phyloP scores from a whole-genome alignment of 345 rosid genomes.

The Geranium rotundifolium region DNA sequence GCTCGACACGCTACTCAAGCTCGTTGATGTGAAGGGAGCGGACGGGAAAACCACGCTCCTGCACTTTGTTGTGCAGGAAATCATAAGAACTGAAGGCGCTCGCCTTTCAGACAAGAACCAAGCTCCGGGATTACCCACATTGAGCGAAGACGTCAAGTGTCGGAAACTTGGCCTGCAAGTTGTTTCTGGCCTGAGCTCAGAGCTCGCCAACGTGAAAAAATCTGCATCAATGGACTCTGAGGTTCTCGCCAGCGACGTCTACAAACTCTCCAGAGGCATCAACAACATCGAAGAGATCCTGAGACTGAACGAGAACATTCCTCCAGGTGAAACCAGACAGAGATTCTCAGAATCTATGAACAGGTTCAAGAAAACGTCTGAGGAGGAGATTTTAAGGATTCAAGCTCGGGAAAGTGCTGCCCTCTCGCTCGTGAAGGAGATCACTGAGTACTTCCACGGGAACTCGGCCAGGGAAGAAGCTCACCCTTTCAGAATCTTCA shows the following conservation, averaged over 20 bases:
- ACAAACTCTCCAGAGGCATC: constrained; percentile 68
- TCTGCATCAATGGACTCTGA: constrained; percentile 98
- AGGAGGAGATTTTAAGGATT: constrained; percentile 75
- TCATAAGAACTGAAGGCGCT: constrained; percentile 82
- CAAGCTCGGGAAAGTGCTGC: constrained; percentile 90
- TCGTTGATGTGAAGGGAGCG: constrained; percentile 85
- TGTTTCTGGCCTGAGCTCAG: constrained; percentile 72
- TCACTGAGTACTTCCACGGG: constrained; percentile 97
- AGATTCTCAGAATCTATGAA: constrained; percentile 69
- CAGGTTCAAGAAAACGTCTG: constrained; percentile 49
- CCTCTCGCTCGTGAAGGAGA: constrained; percentile 78
- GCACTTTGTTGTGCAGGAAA: constrained; percentile 97
- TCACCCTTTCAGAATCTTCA: constrained; percentile 91
- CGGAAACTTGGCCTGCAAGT: constrained; percentile 87
- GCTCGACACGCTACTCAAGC: constrained; percentile 96
- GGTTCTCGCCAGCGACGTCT: constrained; percentile 63
- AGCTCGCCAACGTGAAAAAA: constrained; percentile 77
- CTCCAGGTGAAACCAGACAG: constrained; percentile 26
- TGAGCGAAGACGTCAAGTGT: constrained; percentile 60
- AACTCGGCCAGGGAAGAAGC: constrained; percentile 99
- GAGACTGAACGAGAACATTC: constrained; percentile 27
- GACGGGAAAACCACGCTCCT: constrained; percentile 94
- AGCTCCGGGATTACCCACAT: constrained; percentile 18
- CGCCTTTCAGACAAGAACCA: constrained; percentile 51
- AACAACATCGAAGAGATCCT: constrained; percentile 43